phyloP scores from a whole-genome alignment of 345 rosid genomes.

The Abelmoschus esculentus region DNA sequence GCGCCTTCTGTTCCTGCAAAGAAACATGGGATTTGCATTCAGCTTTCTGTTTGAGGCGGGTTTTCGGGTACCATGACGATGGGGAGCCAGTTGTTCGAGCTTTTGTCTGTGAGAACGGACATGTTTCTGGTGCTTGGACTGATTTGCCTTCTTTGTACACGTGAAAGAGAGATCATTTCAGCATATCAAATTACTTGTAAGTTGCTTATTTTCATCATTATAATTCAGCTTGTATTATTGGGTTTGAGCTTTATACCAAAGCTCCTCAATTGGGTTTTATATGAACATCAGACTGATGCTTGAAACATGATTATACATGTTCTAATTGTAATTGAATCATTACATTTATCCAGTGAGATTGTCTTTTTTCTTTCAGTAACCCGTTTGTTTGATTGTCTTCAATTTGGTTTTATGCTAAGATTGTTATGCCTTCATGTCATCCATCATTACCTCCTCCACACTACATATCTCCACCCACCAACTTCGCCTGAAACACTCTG shows the following conservation, averaged over 20 bases:
- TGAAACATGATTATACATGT: too few species aligned
- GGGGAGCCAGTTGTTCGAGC: slow-evolving; percentile 97
- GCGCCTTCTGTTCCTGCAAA: slow-evolving; percentile 71
- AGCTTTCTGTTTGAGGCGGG: slow-evolving; percentile 80
- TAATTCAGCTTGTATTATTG: neutral
- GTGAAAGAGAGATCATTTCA: slow-evolving; percentile 10
- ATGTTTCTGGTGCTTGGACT: slow-evolving; percentile 97
- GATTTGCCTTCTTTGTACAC: slow-evolving; percentile 52
- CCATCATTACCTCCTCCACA: too few species aligned
- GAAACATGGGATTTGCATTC: slow-evolving; percentile 91
- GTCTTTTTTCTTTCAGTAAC: too few species aligned
- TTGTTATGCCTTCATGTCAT: too few species aligned
- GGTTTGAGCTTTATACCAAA: neutral
- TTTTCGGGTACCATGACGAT: slow-evolving; percentile 76
- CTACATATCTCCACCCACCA: too few species aligned
- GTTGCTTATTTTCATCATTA: neutral
- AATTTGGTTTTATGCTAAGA: neutral
- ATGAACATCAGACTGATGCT: neutral
- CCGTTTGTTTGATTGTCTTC: neutral
- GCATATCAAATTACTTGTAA: neutral
- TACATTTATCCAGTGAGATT: neutral
- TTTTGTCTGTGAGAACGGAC: slow-evolving; percentile 95
- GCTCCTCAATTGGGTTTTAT: neutral
- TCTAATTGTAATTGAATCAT: neutral
- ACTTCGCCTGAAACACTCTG: too few species aligned